Conservation (phyloP, 371 early-diverging fungal species). For the Mortierella sp. region DNA sequence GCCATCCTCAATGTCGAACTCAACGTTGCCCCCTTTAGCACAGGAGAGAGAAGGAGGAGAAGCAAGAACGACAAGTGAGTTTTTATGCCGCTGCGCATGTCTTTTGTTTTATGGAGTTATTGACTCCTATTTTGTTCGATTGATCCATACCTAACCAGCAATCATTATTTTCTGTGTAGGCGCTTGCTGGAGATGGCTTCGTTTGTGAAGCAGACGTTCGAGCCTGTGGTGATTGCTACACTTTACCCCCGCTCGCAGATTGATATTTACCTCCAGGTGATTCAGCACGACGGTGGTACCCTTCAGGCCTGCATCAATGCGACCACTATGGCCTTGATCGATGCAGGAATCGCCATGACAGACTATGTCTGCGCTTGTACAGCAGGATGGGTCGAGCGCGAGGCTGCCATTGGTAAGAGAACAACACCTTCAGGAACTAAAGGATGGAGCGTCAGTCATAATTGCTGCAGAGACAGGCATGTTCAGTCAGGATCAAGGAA, state of each 20-base stretch:
- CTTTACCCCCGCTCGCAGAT: slow-evolving; percentile 92
- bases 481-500: neutral
- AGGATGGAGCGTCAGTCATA: too few species aligned
- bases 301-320: slow-evolving; percentile 94
- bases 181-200: slow-evolving; percentile 89
- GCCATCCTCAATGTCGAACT: slow-evolving; percentile 92
- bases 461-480: neutral
- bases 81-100: neutral
- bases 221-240: slow-evolving; percentile 83
- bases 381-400: slow-evolving; percentile 89
- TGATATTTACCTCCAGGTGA: slow-evolving; percentile 90
- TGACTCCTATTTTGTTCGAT: neutral
- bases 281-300: slow-evolving; percentile 94
- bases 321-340: slow-evolving; percentile 94
- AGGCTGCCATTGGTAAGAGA: slow-evolving; percentile 79
- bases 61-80: slow-evolving; percentile 86
- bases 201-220: slow-evolving; percentile 92
- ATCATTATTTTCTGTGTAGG: slow-evolving; percentile 53
- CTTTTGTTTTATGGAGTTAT: neutral
- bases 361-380: slow-evolving; percentile 97
- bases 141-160: neutral
- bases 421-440: neutral
- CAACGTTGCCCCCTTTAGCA: slow-evolving; percentile 92
- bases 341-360: slow-evolving; percentile 97
- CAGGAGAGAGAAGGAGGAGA: slow-evolving; percentile 88